These are phyloP conservation scores for Lactarius akahatsu DNA, from an alignment of 768 basidiomycete species.

Conservation along the genomic window DNA sequence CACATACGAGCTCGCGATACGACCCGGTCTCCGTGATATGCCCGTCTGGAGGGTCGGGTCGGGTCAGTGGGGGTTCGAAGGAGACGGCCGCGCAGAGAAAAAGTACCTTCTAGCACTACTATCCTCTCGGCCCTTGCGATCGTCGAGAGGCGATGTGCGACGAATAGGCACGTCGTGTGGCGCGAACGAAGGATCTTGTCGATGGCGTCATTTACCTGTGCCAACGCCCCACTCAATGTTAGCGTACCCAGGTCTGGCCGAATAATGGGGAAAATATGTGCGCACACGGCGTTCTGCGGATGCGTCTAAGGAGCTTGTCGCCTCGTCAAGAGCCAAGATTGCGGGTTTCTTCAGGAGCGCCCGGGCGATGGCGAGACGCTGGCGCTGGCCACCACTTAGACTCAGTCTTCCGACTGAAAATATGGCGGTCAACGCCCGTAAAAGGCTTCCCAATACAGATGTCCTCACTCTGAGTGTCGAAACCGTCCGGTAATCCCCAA, in stretches of 20 bases:
- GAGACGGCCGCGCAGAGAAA: not conserved
- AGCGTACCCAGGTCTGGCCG: not conserved
- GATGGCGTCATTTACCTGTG: conserved; percentile 83
- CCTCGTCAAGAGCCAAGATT: conserved; percentile 87
- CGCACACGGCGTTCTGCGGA: conserved; percentile 78
- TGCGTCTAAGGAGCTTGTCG: conserved; percentile 85
- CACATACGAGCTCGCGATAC: conserved; percentile 66
- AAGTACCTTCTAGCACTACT: conserved; percentile 81
- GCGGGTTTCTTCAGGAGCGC: conserved; percentile 87
- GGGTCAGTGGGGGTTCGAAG: not conserved
- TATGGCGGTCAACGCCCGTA: conserved; percentile 2
- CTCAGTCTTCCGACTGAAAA: conserved; percentile 64
- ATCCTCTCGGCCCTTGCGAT: conserved; percentile 89
- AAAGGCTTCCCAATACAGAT: not conserved
- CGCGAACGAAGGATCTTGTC: conserved; percentile 79
- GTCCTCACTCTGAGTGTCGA: conserved; percentile 83
- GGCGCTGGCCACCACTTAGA: conserved; percentile 76
- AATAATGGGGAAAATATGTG: not conserved
- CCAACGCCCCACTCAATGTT: not conserved
- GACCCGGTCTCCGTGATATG: conserved; percentile 79
- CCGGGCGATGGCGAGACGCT: conserved; percentile 79
- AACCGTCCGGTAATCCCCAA: conserved; percentile 90
- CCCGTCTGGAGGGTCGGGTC: conserved; percentile 48
- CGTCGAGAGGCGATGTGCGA: conserved; percentile 87
- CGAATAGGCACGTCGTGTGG: conserved; percentile 84